A percentile compares a stretch with the other conserved stretches of the same genome.
phyloP scores from a whole-genome alignment of 75 land plant genomes.

The Larix kaempferi region DNA sequence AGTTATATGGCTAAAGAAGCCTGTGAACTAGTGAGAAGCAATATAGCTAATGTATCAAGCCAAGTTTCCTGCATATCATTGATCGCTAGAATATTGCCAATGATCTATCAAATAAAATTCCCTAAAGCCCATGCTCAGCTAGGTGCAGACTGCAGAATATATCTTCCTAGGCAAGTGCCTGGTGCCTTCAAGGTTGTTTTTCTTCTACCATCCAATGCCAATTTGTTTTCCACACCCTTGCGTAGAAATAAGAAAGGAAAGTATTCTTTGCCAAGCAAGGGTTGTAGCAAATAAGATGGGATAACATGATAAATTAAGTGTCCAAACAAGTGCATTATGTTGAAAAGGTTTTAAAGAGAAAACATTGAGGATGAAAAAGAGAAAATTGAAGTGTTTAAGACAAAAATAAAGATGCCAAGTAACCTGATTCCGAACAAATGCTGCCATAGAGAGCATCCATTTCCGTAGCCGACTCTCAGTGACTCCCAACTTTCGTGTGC shows the following conservation, averaged over 20 bases:
- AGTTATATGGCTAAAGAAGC: too few relatives aligned
- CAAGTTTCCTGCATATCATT: too few relatives aligned
- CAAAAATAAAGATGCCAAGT: background rate
- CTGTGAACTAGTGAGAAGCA: too few relatives aligned
- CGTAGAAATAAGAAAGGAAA: too few relatives aligned
- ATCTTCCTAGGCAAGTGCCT: background rate
- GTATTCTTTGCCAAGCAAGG: background rate
- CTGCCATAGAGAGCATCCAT: constrained; percentile 90
- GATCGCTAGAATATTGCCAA: too few relatives aligned
- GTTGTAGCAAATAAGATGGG: background rate
- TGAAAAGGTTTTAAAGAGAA: background rate
- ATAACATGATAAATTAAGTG: background rate
- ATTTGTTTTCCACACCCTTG: background rate
- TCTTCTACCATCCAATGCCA: background rate
- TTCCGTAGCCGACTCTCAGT: constrained; percentile 82
- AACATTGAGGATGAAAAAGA: background rate
- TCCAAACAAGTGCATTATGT: background rate
- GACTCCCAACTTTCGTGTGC: constrained; percentile 84
- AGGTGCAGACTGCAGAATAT: too few relatives aligned
- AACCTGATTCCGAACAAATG: constrained; percentile 95
- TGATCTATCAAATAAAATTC: too few relatives aligned
- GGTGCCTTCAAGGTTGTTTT: background rate
- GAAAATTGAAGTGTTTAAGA: background rate
- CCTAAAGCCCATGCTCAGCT: too few relatives aligned
- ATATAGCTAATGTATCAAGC: too few relatives aligned